phyloP scores from a whole-genome alignment of 2,329 filamentous ascomycete species.

The Sphaerulina musiva region DNA sequence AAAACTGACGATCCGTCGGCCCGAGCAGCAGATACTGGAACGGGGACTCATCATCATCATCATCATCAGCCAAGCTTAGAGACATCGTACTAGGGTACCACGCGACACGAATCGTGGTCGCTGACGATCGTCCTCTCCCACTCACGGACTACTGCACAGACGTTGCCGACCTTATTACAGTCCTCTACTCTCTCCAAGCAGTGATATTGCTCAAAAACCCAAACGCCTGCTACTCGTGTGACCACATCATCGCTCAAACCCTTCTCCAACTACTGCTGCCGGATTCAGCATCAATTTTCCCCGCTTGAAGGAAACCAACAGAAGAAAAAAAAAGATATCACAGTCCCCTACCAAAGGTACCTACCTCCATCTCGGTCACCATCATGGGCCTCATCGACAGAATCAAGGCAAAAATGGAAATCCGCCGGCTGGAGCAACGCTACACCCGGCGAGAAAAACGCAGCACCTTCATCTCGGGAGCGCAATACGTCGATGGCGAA shows the following conservation, averaged over 20 bases:
- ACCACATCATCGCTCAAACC: no score
- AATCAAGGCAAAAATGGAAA: slow-evolving; percentile 73
- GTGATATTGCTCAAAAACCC: neutral
- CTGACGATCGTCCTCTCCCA: neutral
- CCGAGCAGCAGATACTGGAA: no score
- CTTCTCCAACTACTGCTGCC: no score
- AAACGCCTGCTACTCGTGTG: neutral
- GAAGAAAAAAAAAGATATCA: no score
- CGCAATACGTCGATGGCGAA: slow-evolving; percentile 90
- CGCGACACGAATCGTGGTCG: slow-evolving; percentile 4
- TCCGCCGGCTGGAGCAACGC: slow-evolving; percentile 90
- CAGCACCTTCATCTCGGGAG: slow-evolving; percentile 81
- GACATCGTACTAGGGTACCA: neutral
- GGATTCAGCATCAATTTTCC: no score
- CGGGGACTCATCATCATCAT: no score
- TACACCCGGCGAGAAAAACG: slow-evolving; percentile 89
- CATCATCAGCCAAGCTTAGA: neutral
- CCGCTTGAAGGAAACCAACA: neutral
- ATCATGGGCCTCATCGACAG: slow-evolving; percentile 65
- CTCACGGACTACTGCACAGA: slow-evolving; percentile 5
- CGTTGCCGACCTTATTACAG: slow-evolving; percentile 1
- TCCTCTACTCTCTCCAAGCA: neutral
- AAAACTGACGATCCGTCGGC: neutral
- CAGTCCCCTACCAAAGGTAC: no score
- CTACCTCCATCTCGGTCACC: neutral